Evolutionary conservation across 805 yeast species (phyloP).

Genomic region (Nematodospora valgi): DNA sequence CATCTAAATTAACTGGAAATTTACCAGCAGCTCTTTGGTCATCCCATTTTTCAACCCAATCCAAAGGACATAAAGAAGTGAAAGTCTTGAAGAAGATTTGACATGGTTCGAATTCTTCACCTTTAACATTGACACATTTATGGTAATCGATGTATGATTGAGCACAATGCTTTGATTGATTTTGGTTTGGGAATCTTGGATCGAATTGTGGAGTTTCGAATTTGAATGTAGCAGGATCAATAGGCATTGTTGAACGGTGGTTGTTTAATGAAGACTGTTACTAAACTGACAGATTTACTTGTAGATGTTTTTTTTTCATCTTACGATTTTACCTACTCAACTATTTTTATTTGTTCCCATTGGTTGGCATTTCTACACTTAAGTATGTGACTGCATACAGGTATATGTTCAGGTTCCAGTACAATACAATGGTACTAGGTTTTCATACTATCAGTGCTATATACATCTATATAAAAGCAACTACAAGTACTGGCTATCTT

Average conservation of each 20-base stretch:
- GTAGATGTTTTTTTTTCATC: too few species aligned
- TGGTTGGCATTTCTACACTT: too few species aligned
- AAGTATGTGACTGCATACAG: too few species aligned
- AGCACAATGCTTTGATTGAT: slow-evolving; percentile 98
- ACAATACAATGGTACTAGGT: too few species aligned
- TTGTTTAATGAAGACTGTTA: too few species aligned
- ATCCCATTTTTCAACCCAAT: slow-evolving; percentile 87
- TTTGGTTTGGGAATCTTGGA: slow-evolving; percentile 94
- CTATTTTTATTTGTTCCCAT: too few species aligned
- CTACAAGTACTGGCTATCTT: too few species aligned
- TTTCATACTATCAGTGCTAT: too few species aligned
- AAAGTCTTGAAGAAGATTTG: slow-evolving; percentile 89
- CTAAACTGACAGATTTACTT: too few species aligned
- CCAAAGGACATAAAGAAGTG: slow-evolving; percentile 79
- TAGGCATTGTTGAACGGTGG: slow-evolving; percentile 36
- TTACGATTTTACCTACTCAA: too few species aligned
- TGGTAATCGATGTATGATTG: slow-evolving; percentile 97
- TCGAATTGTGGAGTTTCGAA: slow-evolving; percentile 57
- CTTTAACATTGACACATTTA: slow-evolving; percentile 94
- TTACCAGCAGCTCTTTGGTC: slow-evolving; percentile 67
- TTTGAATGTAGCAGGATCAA: slow-evolving; percentile 38
- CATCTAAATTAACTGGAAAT: slow-evolving; percentile 39
- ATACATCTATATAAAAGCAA: too few species aligned
- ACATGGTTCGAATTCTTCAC: slow-evolving; percentile 98
- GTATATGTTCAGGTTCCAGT: too few species aligned